Evolutionary conservation across 78 protist species (phyloP).

Genomic region (Anaeramoeba ignava): DNA sequence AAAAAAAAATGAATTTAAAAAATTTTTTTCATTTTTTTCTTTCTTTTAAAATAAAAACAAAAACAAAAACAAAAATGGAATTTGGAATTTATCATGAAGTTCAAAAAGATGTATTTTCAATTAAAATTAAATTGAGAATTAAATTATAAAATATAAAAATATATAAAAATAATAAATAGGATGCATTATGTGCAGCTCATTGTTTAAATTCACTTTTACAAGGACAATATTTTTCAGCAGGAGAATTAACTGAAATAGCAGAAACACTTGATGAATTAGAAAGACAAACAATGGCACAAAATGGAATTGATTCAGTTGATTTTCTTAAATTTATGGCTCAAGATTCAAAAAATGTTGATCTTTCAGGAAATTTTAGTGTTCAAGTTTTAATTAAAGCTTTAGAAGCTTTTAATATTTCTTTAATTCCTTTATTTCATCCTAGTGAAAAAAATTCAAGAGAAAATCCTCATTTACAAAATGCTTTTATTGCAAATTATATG

Average conservation of each 20-base stretch:
- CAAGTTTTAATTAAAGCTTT: slow-evolving; percentile 33
- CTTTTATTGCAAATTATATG: background rate
- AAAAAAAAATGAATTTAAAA: too few relatives aligned
- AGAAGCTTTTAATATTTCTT: slow-evolving; percentile 6
- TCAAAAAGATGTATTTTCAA: too few relatives aligned
- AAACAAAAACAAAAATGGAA: too few relatives aligned
- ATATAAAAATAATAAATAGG: too few relatives aligned
- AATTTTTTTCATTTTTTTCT: too few relatives aligned
- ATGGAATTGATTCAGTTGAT: slow-evolving; percentile 22
- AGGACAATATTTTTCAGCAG: slow-evolving; percentile 26
- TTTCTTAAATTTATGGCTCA: slow-evolving; percentile 35
- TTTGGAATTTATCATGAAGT: too few relatives aligned
- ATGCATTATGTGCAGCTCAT: slow-evolving; percentile 44
- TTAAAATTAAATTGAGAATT: too few relatives aligned
- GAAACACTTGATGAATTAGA: slow-evolving; percentile 30
- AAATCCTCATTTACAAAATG: slow-evolving; percentile 28
- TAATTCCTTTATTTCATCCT: background rate
- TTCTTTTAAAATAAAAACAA: too few relatives aligned
- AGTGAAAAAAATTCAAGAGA: background rate
- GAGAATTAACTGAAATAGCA: slow-evolving; percentile 34
- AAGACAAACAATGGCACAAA: slow-evolving; percentile 27
- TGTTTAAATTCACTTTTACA: slow-evolving; percentile 36
- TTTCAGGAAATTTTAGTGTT: slow-evolving; percentile 31
- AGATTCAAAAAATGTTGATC: slow-evolving; percentile 33
- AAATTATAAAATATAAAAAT: too few relatives aligned